Evolutionary conservation across 306 rosid species (phyloP), one percentile per base, ranked within the genome.

Genomic region (Chamaecrista fasciculata): DNA sequence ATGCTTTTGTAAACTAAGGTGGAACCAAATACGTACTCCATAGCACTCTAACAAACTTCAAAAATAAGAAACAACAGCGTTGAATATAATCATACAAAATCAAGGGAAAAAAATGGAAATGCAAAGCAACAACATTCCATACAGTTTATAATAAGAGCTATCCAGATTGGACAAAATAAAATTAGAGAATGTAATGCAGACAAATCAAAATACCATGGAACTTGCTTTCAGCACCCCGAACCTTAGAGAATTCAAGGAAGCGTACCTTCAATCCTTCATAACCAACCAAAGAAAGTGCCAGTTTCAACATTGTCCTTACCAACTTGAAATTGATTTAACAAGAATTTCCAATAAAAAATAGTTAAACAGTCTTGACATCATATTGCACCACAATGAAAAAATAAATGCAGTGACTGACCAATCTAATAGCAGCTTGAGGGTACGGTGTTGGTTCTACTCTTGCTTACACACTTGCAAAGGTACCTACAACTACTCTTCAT

Each of bases 21-120:
- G 70, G 98, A 90, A 66, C 98, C 98, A 69, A 94, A 94, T 57
- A 94, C 85, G 46, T 73, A 94, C 73, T 94, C 98, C 96, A 94
- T 88, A 23, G 98, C 98, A 62, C 14, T 83, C 98, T 70, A 80
- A 76, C 58, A 69, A 69, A 76, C 28, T 23, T 23, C 40, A n/a
- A n/a, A 62, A 75, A 65, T 23, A 65, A 6, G 67, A 57, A 33
- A 77, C 46, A 36, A 71, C 44, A 49, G n/a, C 20, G 16, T 10
- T 33, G 15, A 72, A 50, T 44, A 63, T 39, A 71, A n/a, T n/a
- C n/a, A 50, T 21, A 62, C n/a, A n/a, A n/a, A n/a, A 57, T 49
- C 16, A 40, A 47, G 57, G n/a, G 19, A 23, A 52, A 6, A 63
- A 37, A 10, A 25, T n/a, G n/a, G n/a, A 63, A 60, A 53, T 36